Conservation (phyloP, 1,139 yeast species). For the Lodderomyces parapsilosis region DNA sequence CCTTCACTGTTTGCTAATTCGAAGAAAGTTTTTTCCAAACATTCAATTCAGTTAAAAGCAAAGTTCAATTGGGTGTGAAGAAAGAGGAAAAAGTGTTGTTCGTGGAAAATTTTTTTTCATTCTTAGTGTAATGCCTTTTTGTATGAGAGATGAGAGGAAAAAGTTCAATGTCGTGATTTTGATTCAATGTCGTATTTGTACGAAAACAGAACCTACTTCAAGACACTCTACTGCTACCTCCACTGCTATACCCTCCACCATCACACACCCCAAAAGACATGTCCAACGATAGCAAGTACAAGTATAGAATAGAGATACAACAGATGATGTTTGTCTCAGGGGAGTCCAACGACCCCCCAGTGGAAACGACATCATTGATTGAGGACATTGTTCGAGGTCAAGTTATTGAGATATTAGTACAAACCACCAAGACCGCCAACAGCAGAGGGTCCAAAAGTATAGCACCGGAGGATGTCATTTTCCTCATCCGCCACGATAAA, state of each 20-base stretch:
- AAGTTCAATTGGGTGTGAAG: background rate
- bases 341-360: slow-evolving; percentile 90
- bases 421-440: slow-evolving; percentile 76
- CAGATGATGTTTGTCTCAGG: slow-evolving; percentile 99
- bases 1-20: background rate
- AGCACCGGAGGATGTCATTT: slow-evolving; percentile 90
- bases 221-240: no score
- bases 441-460: slow-evolving; percentile 81
- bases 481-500: slow-evolving; percentile 86
- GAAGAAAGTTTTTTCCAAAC: background rate
- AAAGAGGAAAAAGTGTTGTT: slow-evolving; percentile 3
- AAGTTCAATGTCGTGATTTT: background rate
- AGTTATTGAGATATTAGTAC: slow-evolving; percentile 83
- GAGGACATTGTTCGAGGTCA: slow-evolving; percentile 96
- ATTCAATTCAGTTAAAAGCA: slow-evolving; percentile 2
- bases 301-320: slow-evolving; percentile 82
- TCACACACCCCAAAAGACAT: background rate
- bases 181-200: background rate
- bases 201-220: no score
- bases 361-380: slow-evolving; percentile 83
- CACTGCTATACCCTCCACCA: no score
- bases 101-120: slow-evolving; percentile 2
- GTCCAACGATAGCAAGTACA: slow-evolving; percentile 51
- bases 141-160: background rate
- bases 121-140: background rate